Conservation (phyloP, 208 protist species). For the Eutreptiella sp. region DNA sequence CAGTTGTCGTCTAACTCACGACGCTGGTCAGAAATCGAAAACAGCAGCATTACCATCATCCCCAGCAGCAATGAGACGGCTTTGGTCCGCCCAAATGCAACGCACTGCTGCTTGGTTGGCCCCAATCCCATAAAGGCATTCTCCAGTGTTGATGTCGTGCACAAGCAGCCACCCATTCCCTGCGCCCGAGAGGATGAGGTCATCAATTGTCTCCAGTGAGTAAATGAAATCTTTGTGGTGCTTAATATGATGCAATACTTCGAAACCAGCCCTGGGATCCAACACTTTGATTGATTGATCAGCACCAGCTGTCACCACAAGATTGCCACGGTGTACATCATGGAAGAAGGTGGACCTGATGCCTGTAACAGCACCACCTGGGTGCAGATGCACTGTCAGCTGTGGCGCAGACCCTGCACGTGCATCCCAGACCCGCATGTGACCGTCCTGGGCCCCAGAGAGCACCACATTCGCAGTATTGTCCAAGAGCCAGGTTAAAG, state of each 20-base stretch:
- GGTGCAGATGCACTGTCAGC: slow-evolving; percentile 52
- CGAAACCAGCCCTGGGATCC: slow-evolving; percentile 53
- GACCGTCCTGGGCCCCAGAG: slow-evolving; percentile 64
- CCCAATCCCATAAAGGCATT: slow-evolving; percentile 63
- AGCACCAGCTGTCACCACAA: slow-evolving; percentile 63
- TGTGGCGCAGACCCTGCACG: slow-evolving; percentile 46
- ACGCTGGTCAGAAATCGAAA: slow-evolving; percentile 49
- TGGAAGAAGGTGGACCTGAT: slow-evolving; percentile 41
- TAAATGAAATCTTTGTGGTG: slow-evolving; percentile 73
- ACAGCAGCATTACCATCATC: slow-evolving; percentile 74
- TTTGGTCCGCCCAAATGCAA: slow-evolving; percentile 49
- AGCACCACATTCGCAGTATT: slow-evolving; percentile 40
- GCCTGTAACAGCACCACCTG: slow-evolving; percentile 57
- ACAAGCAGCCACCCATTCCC: slow-evolving; percentile 71
- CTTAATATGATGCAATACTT: slow-evolving; percentile 40
- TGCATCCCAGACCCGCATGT: slow-evolving; percentile 53
- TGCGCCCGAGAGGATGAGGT: slow-evolving; percentile 54
- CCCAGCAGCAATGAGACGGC: slow-evolving; percentile 51
- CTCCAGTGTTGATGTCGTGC: slow-evolving; percentile 52
- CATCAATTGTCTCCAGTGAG: slow-evolving; percentile 54
- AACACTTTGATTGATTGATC: slow-evolving; percentile 59
- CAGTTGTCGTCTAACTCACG: no score
- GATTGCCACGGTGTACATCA: slow-evolving; percentile 36
- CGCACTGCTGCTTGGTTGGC: slow-evolving; percentile 61
- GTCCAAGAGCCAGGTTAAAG: slow-evolving; percentile 46